Conservation (phyloP, 768 basidiomycete genomes). For the Pleurotus tuoliensis region DNA sequence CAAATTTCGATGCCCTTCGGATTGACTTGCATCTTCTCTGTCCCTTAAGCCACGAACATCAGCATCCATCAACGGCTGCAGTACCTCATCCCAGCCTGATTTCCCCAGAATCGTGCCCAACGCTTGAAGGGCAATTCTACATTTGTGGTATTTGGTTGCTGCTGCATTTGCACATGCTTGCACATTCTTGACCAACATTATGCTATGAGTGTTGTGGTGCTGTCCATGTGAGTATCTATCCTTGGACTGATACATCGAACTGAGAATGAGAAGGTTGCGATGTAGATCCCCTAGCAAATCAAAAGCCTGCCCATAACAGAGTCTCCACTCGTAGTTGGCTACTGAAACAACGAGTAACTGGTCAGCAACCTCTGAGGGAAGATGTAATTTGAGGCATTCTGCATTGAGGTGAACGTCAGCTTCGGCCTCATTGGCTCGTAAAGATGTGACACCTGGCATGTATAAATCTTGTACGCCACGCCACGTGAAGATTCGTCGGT, state of each 20-base stretch:
- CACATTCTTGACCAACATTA: conserved; percentile 13
- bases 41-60: not conserved
- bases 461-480: too few relatives aligned
- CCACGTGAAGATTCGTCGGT: too few relatives aligned
- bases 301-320: too few relatives aligned
- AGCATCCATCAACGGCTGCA: not conserved
- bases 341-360: too few relatives aligned
- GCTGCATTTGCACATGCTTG: not conserved
- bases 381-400: too few relatives aligned
- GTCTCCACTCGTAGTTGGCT: too few relatives aligned
- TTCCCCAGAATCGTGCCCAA: not conserved
- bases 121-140: not conserved
- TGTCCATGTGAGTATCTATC: conserved; percentile 15
- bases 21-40: not conserved
- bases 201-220: conserved; percentile 18
- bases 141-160: not conserved
- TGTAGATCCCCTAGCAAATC: too few relatives aligned
- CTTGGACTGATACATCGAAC: not conserved
- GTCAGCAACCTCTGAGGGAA: too few relatives aligned
- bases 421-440: too few relatives aligned
- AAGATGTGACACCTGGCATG: too few relatives aligned
- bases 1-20: conserved; percentile 4
- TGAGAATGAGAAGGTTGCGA: not conserved
- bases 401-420: too few relatives aligned
- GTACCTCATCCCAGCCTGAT: not conserved